Conservation (phyloP, 345 rosid genomes). For the Trapa incisa region DNA sequence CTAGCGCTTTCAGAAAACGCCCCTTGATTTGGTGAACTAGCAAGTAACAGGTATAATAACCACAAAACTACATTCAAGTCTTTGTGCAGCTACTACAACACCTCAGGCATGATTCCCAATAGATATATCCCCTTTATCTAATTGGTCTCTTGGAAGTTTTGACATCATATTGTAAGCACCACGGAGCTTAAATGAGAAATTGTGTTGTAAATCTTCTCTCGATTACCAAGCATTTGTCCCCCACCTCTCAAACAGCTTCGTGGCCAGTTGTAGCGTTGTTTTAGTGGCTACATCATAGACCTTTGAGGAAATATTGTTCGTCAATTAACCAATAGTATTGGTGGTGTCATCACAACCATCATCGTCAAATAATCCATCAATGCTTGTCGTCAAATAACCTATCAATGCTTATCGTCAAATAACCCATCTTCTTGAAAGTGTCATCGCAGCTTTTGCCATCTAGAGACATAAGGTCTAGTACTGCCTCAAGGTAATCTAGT, state of each 20-base stretch:
- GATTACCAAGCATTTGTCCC: conserved; percentile 59
- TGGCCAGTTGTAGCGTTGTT: conserved; percentile 17
- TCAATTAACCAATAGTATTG: neutral
- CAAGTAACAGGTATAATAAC: conserved; percentile 79
- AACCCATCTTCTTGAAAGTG: conserved; percentile 41
- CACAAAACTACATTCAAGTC: conserved; percentile 58
- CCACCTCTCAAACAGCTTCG: conserved; percentile 54
- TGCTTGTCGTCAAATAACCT: too few relatives aligned
- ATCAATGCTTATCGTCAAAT: conserved; percentile 16
- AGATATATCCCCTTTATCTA: conserved; percentile 78
- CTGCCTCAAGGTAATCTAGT: conserved; percentile 69
- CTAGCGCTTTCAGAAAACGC: conserved; percentile 69
- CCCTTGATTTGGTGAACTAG: conserved; percentile 74
- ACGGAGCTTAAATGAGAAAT: conserved; percentile 96
- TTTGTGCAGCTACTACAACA: conserved; percentile 77
- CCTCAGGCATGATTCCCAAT: conserved; percentile 99
- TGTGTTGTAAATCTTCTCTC: conserved; percentile 79
- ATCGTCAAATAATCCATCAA: too few relatives aligned
- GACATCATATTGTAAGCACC: conserved; percentile 99
- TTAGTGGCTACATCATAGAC: conserved; percentile 60
- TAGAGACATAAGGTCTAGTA: conserved; percentile 31
- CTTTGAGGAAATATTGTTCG: conserved; percentile 59
- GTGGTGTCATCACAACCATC: too few relatives aligned
- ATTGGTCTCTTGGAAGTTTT: conserved; percentile 48
- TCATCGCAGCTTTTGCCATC: conserved; percentile 15